Evolutionary conservation across 1,284 basidiomycete genomes (phyloP).

Genomic region (Tausonia pullulans): DNA sequence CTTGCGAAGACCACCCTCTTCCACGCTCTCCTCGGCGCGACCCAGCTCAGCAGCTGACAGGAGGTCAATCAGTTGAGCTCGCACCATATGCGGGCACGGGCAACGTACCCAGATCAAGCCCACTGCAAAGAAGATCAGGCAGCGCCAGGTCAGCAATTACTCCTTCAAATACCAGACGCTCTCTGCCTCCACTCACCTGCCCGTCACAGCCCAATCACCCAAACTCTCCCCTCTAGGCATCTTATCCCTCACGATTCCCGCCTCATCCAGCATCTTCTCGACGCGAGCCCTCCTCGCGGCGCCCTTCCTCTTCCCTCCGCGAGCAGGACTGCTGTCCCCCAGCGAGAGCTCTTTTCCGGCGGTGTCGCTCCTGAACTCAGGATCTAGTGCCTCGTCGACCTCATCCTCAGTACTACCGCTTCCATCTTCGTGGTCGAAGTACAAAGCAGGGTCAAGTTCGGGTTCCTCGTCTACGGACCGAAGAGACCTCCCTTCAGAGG

Average conservation of each 20-base stretch:
- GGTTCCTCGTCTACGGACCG: conserved; percentile 6
- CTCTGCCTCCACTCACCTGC: conserved; percentile 24
- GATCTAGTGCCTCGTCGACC: neutral
- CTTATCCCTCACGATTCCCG: conserved; percentile 18
- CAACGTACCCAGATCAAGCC: neutral
- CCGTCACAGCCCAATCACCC: conserved; percentile 65
- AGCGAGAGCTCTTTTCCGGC: too few relatives aligned
- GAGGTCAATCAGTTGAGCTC: neutral
- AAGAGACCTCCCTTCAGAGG: neutral
- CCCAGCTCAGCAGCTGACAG: conserved; percentile 71
- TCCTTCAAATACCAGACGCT: neutral
- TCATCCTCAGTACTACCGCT: neutral
- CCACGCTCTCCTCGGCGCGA: conserved; percentile 65
- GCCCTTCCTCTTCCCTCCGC: neutral
- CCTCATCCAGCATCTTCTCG: conserved; percentile 4
- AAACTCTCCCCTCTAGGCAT: conserved; percentile 50
- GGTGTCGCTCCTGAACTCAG: neutral
- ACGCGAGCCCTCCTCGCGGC: neutral
- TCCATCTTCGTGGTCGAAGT: neutral
- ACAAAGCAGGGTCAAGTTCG: neutral
- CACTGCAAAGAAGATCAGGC: neutral
- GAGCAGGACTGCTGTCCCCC: too few relatives aligned
- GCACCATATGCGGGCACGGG: neutral
- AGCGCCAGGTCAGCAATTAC: neutral
- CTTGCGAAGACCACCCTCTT: conserved; percentile 39